Evolutionary conservation across 1,284 basidiomycete species (phyloP), one percentile per base, ranked within the genome.

Genomic region (Tilletia walkeri): DNA sequence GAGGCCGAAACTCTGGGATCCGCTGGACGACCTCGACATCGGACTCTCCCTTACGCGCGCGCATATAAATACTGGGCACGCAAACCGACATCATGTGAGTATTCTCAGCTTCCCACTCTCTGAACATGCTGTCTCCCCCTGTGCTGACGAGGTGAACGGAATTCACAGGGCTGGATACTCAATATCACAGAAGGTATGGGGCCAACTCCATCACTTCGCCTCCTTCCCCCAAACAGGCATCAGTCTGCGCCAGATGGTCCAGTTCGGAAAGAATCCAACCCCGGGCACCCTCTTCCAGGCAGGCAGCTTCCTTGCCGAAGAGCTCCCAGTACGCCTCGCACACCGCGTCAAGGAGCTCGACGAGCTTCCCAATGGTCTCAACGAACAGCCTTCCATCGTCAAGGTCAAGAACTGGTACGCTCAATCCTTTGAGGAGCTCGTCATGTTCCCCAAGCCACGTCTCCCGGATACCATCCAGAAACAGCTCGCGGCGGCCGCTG

Each of bases 381-480:
- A 90, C 79, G 89, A 90, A 70, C 97, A 96, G 95, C 90, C 92
- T 0, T 93, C 91, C 65, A 98, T 99, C 76, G 89, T 91, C 75
- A 94, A 92, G 82, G 95, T 99, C 75, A 95, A 95, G 86, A 91
- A 96, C 82, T 99, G 95, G 95, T 99, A 99, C 83, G 95, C 95
- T 0, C 93, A 99, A 86, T 95, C 93, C 18, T 99, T 99, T 81
- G 92, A 98, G 68, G 82, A 83, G 70, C 79, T 83, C 45, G 74
- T 83, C 71, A 72, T 79, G 56, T 83, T 82, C 53, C 82, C 82
- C 53, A 73, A 74, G 45, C 82, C 82, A 0, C 59, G 67, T 38
- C 74, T 83, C 4, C 76, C 82, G 24, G 79, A 80, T 9, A 74
- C 77, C 36, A 74, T 83, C 4, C 79, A 79, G 48, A 80, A 78